Evolutionary conservation across 169 alveolate species (phyloP).

Genomic region (Perkinsus olseni): DNA sequence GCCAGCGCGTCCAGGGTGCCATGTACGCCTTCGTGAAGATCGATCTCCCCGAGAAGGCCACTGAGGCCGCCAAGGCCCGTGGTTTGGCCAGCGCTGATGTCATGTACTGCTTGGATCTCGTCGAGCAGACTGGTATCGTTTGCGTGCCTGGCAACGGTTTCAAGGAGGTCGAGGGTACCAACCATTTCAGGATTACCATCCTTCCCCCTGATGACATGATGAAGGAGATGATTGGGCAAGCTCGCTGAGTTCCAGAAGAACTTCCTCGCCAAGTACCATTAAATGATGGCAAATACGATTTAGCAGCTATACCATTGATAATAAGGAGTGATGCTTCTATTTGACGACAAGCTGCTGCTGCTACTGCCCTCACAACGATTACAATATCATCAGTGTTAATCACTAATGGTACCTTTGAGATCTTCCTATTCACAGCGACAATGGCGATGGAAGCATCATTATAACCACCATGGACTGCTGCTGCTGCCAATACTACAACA

Average conservation of each 20-base stretch:
- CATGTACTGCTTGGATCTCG: conserved; percentile 49
- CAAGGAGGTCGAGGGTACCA: conserved; percentile 58
- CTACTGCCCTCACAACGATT: background rate
- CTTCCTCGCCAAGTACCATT: conserved; percentile 8
- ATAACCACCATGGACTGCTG: background rate
- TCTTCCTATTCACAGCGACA: background rate
- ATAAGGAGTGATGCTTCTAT: background rate
- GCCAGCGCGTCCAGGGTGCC: conserved; percentile 64
- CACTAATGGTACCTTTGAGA: background rate
- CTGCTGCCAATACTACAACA: no score
- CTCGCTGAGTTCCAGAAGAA: conserved; percentile 5
- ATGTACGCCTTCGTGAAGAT: conserved; percentile 69
- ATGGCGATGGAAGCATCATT: background rate
- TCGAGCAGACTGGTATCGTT: conserved; percentile 66
- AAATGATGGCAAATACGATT: background rate
- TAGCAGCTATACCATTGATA: background rate
- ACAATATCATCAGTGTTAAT: background rate
- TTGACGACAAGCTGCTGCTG: background rate
- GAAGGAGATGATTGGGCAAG: conserved; percentile 10
- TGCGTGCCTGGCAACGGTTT: conserved; percentile 77
- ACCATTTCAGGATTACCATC: conserved; percentile 67
- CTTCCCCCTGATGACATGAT: conserved; percentile 35
- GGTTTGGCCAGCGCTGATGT: conserved; percentile 45
- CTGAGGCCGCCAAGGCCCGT: conserved; percentile 35
- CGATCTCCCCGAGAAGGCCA: conserved; percentile 36